Conservation (phyloP, 306 rosid genomes). For the Nissolia schottii region DNA sequence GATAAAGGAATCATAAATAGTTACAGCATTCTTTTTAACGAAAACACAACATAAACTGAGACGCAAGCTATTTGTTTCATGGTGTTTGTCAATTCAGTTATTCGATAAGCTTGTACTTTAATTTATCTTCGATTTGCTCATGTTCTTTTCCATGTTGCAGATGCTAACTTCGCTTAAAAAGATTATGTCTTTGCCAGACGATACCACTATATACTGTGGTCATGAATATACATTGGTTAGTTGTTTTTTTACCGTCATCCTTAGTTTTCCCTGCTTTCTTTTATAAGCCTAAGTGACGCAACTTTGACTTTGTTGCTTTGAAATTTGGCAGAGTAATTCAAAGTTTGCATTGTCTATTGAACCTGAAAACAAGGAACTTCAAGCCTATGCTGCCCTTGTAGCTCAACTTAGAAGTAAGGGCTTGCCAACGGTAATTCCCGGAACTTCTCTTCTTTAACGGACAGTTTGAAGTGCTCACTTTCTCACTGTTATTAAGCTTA, state of each 20-base stretch:
- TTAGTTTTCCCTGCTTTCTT: conserved; percentile 7
- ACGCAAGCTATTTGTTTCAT: neutral
- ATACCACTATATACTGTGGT: conserved; percentile 76
- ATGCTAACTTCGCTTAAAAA: conserved; percentile 75
- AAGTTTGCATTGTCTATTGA: conserved; percentile 89
- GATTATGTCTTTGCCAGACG: conserved; percentile 71
- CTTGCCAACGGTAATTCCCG: conserved; percentile 73
- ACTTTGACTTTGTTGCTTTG: conserved; percentile 27
- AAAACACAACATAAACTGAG: too few species aligned
- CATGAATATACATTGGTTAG: conserved; percentile 88
- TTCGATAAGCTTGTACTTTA: neutral
- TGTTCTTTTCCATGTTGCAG: conserved; percentile 42
- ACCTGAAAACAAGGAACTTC: conserved; percentile 80
- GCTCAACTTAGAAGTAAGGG: conserved; percentile 72
- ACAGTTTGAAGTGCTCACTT: neutral
- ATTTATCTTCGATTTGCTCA: neutral
- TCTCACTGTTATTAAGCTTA: neutral
- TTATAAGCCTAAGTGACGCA: neutral
- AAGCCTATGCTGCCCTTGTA: conserved; percentile 67
- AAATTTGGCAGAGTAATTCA: conserved; percentile 64
- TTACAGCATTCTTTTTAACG: too few species aligned
- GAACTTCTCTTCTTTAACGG: neutral
- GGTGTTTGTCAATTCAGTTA: neutral
- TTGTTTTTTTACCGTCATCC: neutral
- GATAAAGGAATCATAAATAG: neutral